phyloP scores from a whole-genome alignment of 2,329 filamentous ascomycete species.

The Hymenoscyphus linearis region DNA sequence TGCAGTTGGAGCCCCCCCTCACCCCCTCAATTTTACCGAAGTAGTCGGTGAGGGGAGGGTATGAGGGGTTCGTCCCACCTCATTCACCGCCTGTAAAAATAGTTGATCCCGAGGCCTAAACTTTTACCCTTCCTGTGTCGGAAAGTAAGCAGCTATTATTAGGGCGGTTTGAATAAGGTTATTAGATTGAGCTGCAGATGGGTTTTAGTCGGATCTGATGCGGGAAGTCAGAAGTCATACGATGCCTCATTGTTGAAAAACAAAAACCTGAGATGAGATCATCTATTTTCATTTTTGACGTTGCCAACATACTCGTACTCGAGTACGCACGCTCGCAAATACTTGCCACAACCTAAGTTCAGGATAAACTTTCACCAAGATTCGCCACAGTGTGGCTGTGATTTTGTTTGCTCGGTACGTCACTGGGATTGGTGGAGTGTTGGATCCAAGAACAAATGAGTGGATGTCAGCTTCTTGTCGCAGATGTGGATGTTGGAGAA shows the following conservation, averaged over 20 bases:
- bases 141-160: neutral
- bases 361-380: neutral
- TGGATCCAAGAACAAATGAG: neutral
- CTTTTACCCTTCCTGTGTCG: neutral
- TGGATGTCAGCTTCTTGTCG: neutral
- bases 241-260: neutral
- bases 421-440: neutral
- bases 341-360: neutral
- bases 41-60: neutral
- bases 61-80: neutral
- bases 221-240: neutral
- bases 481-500: neutral
- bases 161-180: neutral
- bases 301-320: too few species aligned
- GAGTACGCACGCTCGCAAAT: neutral
- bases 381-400: neutral
- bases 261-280: neutral
- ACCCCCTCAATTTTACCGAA: neutral
- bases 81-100: neutral
- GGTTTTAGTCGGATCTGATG: neutral
- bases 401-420: neutral
- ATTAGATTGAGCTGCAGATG: neutral
- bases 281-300: neutral
- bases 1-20: too few species aligned
- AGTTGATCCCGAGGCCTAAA: neutral